Conservation (phyloP, 441 rosid species). For the Arabidopsis hybrid region DNA sequence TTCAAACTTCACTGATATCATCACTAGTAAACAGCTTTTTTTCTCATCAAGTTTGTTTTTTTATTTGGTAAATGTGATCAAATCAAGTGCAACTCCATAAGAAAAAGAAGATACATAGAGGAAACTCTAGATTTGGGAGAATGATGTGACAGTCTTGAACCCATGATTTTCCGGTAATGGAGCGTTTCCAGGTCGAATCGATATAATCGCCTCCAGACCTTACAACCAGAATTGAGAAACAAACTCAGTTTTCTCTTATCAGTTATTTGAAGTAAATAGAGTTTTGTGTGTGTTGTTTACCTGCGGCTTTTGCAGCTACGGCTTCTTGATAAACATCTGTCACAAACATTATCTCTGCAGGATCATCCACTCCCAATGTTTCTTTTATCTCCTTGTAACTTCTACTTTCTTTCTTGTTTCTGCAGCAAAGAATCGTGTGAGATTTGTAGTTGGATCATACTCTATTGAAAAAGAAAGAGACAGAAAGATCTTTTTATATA, state of each 20-base stretch:
- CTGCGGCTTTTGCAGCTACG: conserved; percentile 88
- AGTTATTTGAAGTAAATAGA: conserved; percentile 10
- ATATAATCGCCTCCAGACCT: conserved; percentile 79
- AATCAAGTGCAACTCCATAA: conserved; percentile 27
- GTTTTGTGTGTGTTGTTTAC: conserved; percentile 43
- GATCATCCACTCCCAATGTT: conserved; percentile 79
- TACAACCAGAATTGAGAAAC: conserved; percentile 9
- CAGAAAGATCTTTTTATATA: conserved; percentile 38
- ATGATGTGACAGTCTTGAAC: conserved; percentile 76
- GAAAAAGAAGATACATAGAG: conserved; percentile 1
- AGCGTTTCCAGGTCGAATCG: conserved; percentile 84
- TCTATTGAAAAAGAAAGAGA: neutral
- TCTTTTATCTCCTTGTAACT: conserved; percentile 82
- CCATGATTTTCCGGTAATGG: conserved; percentile 70
- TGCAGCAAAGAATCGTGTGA: conserved; percentile 45
- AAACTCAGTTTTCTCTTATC: conserved; percentile 28
- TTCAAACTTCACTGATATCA: conserved; percentile 1
- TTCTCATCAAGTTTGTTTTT: conserved; percentile 23
- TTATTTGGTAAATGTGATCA: conserved; percentile 27
- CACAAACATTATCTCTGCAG: conserved; percentile 80
- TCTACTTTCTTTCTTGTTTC: conserved; percentile 78
- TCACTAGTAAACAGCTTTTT: neutral
- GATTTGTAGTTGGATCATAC: conserved; percentile 14
- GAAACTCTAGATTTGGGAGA: conserved; percentile 63
- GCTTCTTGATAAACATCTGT: conserved; percentile 95